These are phyloP conservation scores for Glycine latifolia DNA, from an alignment of 306 rosid genomes.

Conservation along the genomic window DNA sequence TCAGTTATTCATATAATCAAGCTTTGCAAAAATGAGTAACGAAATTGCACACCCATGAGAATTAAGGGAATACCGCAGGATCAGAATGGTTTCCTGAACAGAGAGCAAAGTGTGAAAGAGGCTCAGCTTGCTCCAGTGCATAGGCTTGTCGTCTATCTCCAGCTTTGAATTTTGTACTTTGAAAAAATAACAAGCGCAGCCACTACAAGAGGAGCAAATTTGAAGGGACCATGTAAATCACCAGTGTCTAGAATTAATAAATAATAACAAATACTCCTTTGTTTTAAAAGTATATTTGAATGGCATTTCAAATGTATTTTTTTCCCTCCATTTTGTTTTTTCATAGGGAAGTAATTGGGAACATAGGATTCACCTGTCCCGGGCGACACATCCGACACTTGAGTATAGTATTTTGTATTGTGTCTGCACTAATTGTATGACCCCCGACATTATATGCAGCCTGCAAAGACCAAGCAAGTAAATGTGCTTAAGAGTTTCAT, in stretches of 20 bases:
- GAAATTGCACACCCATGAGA: conserved; percentile 12
- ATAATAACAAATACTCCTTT: too few species aligned
- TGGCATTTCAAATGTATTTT: background rate
- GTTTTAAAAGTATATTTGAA: background rate
- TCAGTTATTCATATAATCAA: background rate
- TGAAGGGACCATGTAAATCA: too few species aligned
- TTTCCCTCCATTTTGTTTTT: background rate
- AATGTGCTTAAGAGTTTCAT: conserved; percentile 11
- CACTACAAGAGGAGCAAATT: conserved; percentile 63
- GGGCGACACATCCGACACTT: conserved; percentile 90
- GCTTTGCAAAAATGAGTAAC: background rate
- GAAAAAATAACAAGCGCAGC: conserved; percentile 78
- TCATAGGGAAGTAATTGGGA: background rate
- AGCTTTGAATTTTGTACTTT: conserved; percentile 69
- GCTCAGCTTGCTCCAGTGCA: conserved; percentile 72
- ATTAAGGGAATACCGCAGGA: conserved; percentile 74
- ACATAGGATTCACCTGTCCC: conserved; percentile 72
- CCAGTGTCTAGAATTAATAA: too few species aligned
- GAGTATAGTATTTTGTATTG: conserved; percentile 85
- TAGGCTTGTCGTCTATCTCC: conserved; percentile 80
- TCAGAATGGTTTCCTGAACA: conserved; percentile 97
- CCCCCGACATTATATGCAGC: conserved; percentile 98
- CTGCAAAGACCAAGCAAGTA: conserved; percentile 57
- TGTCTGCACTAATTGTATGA: conserved; percentile 82
- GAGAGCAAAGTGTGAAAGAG: conserved; percentile 87